Conservation (phyloP, 257 asterid genomes). For the Mentha longifolia region DNA sequence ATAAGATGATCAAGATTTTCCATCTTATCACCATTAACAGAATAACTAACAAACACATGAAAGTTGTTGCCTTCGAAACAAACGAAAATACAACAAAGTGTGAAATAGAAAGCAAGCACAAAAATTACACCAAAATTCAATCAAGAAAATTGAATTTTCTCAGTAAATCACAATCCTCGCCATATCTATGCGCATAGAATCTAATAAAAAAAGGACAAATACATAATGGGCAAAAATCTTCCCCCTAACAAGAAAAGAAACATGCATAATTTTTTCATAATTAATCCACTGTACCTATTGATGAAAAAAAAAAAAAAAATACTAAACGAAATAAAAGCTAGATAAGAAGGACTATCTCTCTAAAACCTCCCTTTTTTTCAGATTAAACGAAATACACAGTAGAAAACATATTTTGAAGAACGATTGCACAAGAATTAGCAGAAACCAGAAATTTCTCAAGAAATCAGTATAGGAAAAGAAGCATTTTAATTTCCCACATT, state of each 20-base stretch:
- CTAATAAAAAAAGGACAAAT: too few relatives aligned
- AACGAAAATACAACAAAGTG: not conserved
- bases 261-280: too few relatives aligned
- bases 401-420: too few relatives aligned
- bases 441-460: not conserved
- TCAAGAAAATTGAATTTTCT: not conserved
- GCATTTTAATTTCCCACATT: not conserved
- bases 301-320: too few relatives aligned
- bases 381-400: too few relatives aligned
- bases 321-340: too few relatives aligned
- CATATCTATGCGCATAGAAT: not conserved
- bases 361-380: too few relatives aligned
- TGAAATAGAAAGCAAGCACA: not conserved
- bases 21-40: not conserved
- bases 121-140: not conserved
- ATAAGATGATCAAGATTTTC: not conserved
- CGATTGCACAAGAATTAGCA: too few relatives aligned
- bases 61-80: too few relatives aligned
- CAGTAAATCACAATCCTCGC: too few relatives aligned
- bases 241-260: not conserved
- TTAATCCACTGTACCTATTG: too few relatives aligned
- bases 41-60: not conserved
- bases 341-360: too few relatives aligned
- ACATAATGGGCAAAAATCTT: not conserved
- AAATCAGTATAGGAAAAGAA: not conserved